phyloP scores from a whole-genome alignment of 2,329 filamentous ascomycete species.

The Botrytis fragariae region DNA sequence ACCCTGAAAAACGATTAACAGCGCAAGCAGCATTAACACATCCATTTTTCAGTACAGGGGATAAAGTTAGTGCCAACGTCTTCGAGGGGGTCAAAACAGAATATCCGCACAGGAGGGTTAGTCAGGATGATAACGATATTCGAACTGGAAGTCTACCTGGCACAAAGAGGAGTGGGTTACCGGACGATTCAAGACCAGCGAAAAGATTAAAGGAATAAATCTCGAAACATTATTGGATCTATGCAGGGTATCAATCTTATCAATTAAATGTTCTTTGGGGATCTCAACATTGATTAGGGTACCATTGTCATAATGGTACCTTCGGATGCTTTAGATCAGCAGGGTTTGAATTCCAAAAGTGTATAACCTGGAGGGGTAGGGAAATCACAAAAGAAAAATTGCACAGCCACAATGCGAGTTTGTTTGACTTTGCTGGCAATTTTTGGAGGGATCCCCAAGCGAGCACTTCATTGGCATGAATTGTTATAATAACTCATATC shows the following conservation, averaged over 20 bases:
- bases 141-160: constrained; percentile 84
- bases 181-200: constrained; percentile 68
- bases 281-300: not conserved
- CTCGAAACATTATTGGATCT: not conserved
- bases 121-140: constrained; percentile 94
- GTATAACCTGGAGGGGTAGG: not conserved
- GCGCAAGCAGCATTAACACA: constrained; percentile 87
- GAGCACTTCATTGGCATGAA: constrained; percentile 9
- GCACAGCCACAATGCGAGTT: constrained; percentile 18
- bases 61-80: constrained; percentile 74
- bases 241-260: constrained; percentile 1
- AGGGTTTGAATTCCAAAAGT: not conserved
- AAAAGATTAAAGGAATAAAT: constrained; percentile 60
- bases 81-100: constrained; percentile 85
- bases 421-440: not conserved
- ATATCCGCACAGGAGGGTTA: constrained; percentile 87
- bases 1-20: constrained; percentile 83
- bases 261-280: not conserved
- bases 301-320: not conserved
- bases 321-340: not conserved
- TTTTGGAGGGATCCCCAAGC: constrained; percentile 6
- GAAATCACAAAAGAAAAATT: not conserved
- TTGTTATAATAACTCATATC: constrained; percentile 15
- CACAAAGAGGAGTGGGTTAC: constrained; percentile 82
- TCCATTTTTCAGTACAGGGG: constrained; percentile 74